These are phyloP conservation scores for Quaeritorhiza haematococci DNA, from an alignment of 371 early-diverging fungal species.

Conservation along the genomic window DNA sequence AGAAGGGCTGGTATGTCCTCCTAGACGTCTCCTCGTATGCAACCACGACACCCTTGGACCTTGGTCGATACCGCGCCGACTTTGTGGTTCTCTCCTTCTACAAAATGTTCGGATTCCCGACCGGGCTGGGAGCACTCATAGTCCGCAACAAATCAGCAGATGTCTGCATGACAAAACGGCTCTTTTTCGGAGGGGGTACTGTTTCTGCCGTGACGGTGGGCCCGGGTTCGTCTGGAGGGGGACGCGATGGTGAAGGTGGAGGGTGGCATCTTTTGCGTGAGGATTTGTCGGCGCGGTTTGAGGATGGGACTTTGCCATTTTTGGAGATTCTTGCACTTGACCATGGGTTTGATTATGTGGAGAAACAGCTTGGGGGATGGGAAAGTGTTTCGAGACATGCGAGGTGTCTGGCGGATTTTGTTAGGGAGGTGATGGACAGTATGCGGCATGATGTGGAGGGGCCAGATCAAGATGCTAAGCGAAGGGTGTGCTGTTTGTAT, in stretches of 20 bases:
- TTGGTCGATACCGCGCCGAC: conserved; percentile 46
- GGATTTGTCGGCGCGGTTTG: conserved; percentile 33
- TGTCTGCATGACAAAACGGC: neutral
- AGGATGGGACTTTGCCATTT: conserved; percentile 70
- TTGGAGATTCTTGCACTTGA: conserved; percentile 59
- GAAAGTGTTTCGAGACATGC: conserved; percentile 7
- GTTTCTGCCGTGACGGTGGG: conserved; percentile 26
- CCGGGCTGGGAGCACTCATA: conserved; percentile 67
- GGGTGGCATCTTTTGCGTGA: conserved; percentile 24
- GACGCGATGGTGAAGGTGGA: conserved; percentile 15
- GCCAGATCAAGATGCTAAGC: too few relatives aligned
- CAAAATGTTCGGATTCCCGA: conserved; percentile 78
- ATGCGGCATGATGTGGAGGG: conserved; percentile 49
- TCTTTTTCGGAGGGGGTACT: conserved; percentile 70
- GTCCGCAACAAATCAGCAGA: conserved; percentile 45
- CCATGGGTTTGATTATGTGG: conserved; percentile 52
- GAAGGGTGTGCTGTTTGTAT: conserved; percentile 44
- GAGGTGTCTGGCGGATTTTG: neutral
- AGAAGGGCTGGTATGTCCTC: conserved; percentile 53
- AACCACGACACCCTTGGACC: conserved; percentile 48
- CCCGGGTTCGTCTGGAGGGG: neutral
- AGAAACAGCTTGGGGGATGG: conserved; percentile 29
- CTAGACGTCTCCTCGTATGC: conserved; percentile 64
- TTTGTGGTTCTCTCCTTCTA: conserved; percentile 69
- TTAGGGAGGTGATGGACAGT: conserved; percentile 22